Evolutionary conservation across 2,329 filamentous ascomycete species (phyloP).

Genomic region (Arthrinium phaeospermum): DNA sequence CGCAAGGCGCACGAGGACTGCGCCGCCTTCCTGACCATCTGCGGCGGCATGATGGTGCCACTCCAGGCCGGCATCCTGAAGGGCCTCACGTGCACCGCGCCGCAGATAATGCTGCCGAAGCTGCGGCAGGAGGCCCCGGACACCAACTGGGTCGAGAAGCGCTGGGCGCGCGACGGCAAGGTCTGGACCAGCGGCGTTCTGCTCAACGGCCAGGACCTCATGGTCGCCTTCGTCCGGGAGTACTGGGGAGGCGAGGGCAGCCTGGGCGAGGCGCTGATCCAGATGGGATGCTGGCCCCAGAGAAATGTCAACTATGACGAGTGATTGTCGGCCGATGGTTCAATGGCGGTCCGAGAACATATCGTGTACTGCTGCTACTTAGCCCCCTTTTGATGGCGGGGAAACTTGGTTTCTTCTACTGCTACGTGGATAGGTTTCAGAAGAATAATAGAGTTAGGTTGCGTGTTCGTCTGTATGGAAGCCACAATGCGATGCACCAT

Average conservation of each 20-base stretch:
- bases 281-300: slow-evolving; percentile 34
- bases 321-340: background rate
- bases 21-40: slow-evolving; percentile 47
- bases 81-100: slow-evolving; percentile 45
- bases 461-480: background rate
- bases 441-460: background rate
- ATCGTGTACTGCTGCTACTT: background rate
- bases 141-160: slow-evolving; percentile 45
- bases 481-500: background rate
- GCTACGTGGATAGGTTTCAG: background rate
- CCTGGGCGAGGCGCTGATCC: slow-evolving; percentile 29
- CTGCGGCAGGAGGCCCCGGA: slow-evolving; percentile 37
- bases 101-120: slow-evolving; percentile 35
- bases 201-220: slow-evolving; percentile 43
- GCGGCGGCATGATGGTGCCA: slow-evolving; percentile 42
- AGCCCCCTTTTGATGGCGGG: background rate
- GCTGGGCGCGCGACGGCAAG: slow-evolving; percentile 44
- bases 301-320: slow-evolving; percentile 42
- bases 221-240: slow-evolving; percentile 37
- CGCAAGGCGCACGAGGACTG: slow-evolving; percentile 42
- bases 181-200: slow-evolving; percentile 43
- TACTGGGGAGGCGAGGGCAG: slow-evolving; percentile 36
- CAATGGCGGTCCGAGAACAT: background rate
- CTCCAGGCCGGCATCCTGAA: slow-evolving; percentile 43
- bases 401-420: too few relatives aligned